Evolutionary conservation across 306 rosid species (phyloP).

Genomic region (Canavalia gladiata): DNA sequence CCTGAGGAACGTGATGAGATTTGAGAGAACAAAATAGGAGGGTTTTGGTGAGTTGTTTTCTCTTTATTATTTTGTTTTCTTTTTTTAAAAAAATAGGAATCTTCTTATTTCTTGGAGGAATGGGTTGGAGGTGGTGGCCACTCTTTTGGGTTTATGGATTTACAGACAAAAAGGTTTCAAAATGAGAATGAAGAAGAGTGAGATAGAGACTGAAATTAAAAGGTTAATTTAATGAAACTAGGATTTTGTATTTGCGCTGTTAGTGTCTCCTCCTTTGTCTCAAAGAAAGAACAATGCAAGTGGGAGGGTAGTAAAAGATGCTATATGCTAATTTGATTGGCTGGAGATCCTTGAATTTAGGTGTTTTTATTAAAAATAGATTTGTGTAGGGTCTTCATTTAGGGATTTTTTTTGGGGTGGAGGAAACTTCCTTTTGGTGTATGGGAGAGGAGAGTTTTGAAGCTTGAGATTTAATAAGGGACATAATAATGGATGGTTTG

Average conservation of each 20-base stretch:
- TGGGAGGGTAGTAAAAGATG: slow-evolving; percentile 45
- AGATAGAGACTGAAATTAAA: neutral
- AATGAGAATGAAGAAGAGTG: neutral
- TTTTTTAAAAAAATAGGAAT: slow-evolving; percentile 53
- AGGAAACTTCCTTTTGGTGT: slow-evolving; percentile 42
- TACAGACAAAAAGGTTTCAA: slow-evolving; percentile 41
- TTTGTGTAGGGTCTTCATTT: slow-evolving; percentile 40
- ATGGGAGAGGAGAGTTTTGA: slow-evolving; percentile 45
- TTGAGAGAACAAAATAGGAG: neutral
- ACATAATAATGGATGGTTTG: slow-evolving; percentile 47
- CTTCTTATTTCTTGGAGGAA: slow-evolving; percentile 78
- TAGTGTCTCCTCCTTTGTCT: slow-evolving; percentile 19
- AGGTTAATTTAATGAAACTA: slow-evolving; percentile 41
- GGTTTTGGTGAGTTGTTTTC: slow-evolving; percentile 36
- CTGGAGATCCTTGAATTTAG: slow-evolving; percentile 53
- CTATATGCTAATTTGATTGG: slow-evolving; percentile 54
- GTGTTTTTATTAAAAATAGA: slow-evolving; percentile 35
- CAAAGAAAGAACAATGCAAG: slow-evolving; percentile 40
- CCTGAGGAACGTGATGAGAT: slow-evolving; percentile 44
- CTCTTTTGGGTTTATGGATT: slow-evolving; percentile 52
- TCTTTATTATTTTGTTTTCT: neutral
- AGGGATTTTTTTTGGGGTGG: slow-evolving; percentile 48
- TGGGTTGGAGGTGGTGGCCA: slow-evolving; percentile 59
- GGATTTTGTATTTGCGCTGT: slow-evolving; percentile 30
- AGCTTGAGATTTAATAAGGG: slow-evolving; percentile 53